Base-by-base conservation (phyloP, 306 rosid species). In the Dalbergia oliveri region DNA sequence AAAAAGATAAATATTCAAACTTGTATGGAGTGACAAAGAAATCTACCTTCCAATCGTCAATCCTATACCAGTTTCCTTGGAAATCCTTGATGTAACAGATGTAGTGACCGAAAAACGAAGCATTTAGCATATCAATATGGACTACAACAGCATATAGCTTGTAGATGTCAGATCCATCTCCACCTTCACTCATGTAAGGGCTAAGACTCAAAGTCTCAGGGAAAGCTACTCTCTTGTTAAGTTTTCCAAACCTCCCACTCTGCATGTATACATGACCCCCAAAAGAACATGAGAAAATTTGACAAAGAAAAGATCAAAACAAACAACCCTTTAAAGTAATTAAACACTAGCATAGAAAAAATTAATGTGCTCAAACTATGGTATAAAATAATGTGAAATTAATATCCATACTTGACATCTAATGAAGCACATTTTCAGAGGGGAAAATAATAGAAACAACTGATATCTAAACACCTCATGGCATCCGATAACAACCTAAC, bases 201-300 rank as follows among this genome's bases (percentile, higher is more conserved):
- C 91, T 81, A 35, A 96, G 97, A 84, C 93, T 87, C 80, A 96
- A 81, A 41, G 88, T 91, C 86, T 88, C 99, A 0, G 99, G 99
- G 79, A 96, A 96, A 65, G 93, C 83, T 72, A 96, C 86, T 84
- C 97, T 90, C 85, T 96, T 96, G 87, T 96, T 96, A 47, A 96
- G 89, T 60, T 96, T 96, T 76, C 99, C 99, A 89, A 90, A 96
- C 80, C 97, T 89, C 74, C 99, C 99, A 86, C 94, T 90, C 99
- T 96, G 81, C 85, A 73, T 15, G 68, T 76, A 35, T 61, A 86
- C 41, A 63, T 64, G 35, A 69, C 31, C 78, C 41, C 16, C 6
- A 11, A 71, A 74, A 58, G 56, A 61, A 66, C 71, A 41, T 44
- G 51, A 73, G 76, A 69, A 50, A 63, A 37, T 15, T 11, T 63